phyloP scores from a whole-genome alignment of 352 stramenopile genomes.

The Pythium dissimile region DNA sequence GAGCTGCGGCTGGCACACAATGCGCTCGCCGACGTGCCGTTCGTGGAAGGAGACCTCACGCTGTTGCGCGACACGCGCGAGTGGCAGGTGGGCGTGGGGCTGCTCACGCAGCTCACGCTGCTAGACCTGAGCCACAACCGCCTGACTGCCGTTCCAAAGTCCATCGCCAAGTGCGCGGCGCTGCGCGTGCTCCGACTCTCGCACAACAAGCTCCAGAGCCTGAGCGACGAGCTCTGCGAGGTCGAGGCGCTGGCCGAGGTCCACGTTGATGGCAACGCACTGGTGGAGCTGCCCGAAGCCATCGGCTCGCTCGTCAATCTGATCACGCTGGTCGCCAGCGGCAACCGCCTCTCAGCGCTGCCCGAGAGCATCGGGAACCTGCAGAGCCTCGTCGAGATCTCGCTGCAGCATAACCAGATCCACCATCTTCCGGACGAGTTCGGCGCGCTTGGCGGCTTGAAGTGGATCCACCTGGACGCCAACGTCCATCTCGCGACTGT shows the following conservation, averaged over 20 bases:
- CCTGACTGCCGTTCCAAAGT: conserved; percentile 37
- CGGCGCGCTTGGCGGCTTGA: conserved; percentile 14
- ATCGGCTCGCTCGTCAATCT: conserved; percentile 39
- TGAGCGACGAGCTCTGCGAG: conserved; percentile 43
- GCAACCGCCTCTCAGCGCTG: conserved; percentile 41
- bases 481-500: conserved; percentile 40
- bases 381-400: conserved; percentile 33
- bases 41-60: conserved; percentile 64
- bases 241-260: conserved; percentile 35
- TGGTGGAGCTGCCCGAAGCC: conserved; percentile 35
- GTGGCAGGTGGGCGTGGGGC: conserved; percentile 63
- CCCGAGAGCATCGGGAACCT: conserved; percentile 41
- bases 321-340: conserved; percentile 29
- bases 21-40: conserved; percentile 45
- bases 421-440: conserved; percentile 38
- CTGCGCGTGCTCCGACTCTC: conserved; percentile 49
- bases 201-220: conserved; percentile 34
- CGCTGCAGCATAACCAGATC: conserved; percentile 41
- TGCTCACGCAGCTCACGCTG: conserved; percentile 35
- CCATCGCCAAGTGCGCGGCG: conserved; percentile 42
- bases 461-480: conserved; percentile 31
- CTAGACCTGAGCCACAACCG: conserved; percentile 58
- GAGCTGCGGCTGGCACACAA: conserved; percentile 59
- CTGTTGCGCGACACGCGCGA: conserved; percentile 65
- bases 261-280: conserved; percentile 38